Evolutionary conservation across 495 filamentous ascomycete genomes (phyloP), one percentile per base, ranked within the genome.

Genomic region (Penicillium psychrofluorescens): DNA sequence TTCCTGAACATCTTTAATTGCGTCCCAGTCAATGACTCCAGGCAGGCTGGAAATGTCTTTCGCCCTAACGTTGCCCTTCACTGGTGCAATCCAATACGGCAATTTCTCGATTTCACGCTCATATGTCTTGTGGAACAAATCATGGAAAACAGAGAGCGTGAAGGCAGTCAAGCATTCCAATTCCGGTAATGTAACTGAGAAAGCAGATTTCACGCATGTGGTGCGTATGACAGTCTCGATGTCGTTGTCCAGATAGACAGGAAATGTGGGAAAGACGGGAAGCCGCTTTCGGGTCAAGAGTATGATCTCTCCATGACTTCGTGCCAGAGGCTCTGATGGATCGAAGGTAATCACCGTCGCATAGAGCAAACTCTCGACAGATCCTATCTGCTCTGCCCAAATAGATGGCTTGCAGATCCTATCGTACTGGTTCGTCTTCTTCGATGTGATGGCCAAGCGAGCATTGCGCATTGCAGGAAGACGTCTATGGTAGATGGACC

Each of bases 401-500:
- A 90, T 63, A 8, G 68, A 65, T 2, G 92, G 89, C 58, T 97
- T 97, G 32, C 76, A 70, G 9, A 76, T 76, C 85, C 91, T 92
- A 8, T 54, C 60, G 55, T 97, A 98, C 36, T 79, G 67, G 13
- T 77, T 77, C 32, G 72, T 79, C 54, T 85, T 88, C 46, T 86
- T 89, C 22, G 76, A 81, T 45, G 81, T 84, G 36, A 96, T 70
- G 0, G 94, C 90, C 11, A 98, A 67, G n/a, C 79, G 77, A 1
- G 94, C 90, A 62, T 97, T 97, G 35, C 88, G 76, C 88, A 95
- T 95, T 7, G 72, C 77, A 3, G 88, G 90, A 2, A 90, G 66
- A 34, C 79, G 71, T 51, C 85, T 91, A 16, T 75, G 80, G 44
- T 85, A 86, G 3, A 76, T 78, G 0, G 92, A 86, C 40, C 81